Evolutionary conservation across 2,329 filamentous ascomycete species (phyloP), one percentile per base, ranked within the genome.

Genomic region (Helotiales sp.): DNA sequence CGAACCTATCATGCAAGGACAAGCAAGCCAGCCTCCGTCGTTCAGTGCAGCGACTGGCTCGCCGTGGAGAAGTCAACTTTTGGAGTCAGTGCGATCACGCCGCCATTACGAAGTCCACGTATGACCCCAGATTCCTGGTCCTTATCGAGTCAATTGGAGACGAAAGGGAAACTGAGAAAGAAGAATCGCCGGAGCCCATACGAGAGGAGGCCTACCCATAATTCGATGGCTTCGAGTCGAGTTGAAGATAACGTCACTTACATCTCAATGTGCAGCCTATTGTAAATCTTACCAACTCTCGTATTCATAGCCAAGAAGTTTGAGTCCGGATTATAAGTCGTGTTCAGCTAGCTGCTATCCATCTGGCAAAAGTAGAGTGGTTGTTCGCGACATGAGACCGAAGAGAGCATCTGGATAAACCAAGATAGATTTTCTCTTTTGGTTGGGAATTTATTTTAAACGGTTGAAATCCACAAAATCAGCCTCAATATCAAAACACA

Each of bases 1-100:
- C 40, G n/a, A 13, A 61, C 40, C 26, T 61, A 61, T n/a, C 58
- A 50, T 26, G 30, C 40, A 1, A 37, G 58, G 10, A 59, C 32
- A 5, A 40, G 55, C 20, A 34, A 32, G 32, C 55, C 55, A 11
- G 30, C 34, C 6, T 49, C 45, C 2, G 22, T 49, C 3, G 22
- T 22, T 3, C 45, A 49, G 15, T 49, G 20, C 20, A 49, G 45
- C 8, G 22, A 20, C 7, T 49, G 22, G 20, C 45, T 49, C 22
- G 45, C 45, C 3, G 45, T 49, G 7, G 45, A 49, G 45, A 49
- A 49, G 10, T 49, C 45, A 3, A 49, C 20, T 26, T 49, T 49
- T 10, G 45, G 45, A 8, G 45, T 49, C 45, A 49, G 10, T 26
- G 11, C 26, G 45, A 8, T 49, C 45, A 49, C 45, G 20, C 45